Conservation (phyloP, 2,329 filamentous ascomycete species). For the Alternaria sp. region DNA sequence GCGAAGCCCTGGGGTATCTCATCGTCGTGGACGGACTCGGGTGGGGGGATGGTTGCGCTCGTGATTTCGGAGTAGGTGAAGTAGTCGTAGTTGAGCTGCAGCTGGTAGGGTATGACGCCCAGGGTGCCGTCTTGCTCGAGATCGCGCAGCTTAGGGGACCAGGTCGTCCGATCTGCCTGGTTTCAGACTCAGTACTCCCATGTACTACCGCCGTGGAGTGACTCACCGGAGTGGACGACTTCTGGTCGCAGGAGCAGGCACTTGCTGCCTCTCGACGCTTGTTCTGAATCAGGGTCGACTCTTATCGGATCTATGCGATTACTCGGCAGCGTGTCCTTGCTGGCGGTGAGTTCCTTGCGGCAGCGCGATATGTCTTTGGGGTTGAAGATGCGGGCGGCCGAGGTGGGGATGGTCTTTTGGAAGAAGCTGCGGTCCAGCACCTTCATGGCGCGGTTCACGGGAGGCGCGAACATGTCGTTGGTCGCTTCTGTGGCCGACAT, state of each 20-base stretch:
- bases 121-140: constrained; percentile 73
- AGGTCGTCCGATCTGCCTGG: constrained; percentile 71
- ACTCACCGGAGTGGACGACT: constrained; percentile 47
- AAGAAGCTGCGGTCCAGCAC: constrained; percentile 86
- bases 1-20: constrained; percentile 88
- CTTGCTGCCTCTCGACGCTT: constrained; percentile 56
- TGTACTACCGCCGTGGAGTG: constrained; percentile 9
- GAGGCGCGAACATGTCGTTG: constrained; percentile 72
- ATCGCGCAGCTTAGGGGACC: constrained; percentile 73
- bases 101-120: constrained; percentile 73
- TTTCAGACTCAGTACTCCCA: constrained; percentile 44
- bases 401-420: constrained; percentile 73
- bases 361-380: constrained; percentile 75
- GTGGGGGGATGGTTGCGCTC: constrained; percentile 69
- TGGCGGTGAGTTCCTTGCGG: constrained; percentile 69
- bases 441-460: constrained; percentile 78
- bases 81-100: constrained; percentile 81
- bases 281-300: constrained; percentile 65
- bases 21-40: constrained; percentile 76
- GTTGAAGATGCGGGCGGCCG: constrained; percentile 79
- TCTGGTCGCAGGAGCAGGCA: constrained; percentile 56
- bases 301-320: constrained; percentile 68
- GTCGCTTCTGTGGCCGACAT: constrained; percentile 42
- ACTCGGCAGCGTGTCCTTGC: constrained; percentile 68
- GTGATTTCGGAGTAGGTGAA: constrained; percentile 91